Conservation (phyloP, 208 protist genomes). For the Leishmania tropica region DNA sequence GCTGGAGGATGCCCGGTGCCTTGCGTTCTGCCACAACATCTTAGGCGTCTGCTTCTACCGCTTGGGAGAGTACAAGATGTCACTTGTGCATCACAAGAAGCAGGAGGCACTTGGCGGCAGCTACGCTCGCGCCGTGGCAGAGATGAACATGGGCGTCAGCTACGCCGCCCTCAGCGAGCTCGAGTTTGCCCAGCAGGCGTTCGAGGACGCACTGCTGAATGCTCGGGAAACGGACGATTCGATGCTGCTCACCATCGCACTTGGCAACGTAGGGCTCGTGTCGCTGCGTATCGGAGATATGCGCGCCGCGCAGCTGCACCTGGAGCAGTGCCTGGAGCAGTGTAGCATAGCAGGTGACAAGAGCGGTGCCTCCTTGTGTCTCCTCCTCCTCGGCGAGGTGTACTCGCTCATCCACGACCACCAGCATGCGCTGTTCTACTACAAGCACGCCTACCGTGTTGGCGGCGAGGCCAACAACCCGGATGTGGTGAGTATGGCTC, state of each 20-base stretch:
- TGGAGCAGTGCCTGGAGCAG: conserved; percentile 85
- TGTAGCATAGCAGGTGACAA: conserved; percentile 86
- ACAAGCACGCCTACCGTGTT: conserved; percentile 85
- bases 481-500: conserved; percentile 76
- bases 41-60: conserved; percentile 80
- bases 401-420: conserved; percentile 87
- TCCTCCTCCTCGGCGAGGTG: conserved; percentile 86
- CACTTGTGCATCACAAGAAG: conserved; percentile 85
- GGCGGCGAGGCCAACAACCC: conserved; percentile 73
- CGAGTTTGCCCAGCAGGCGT: conserved; percentile 75
- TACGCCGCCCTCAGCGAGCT: conserved; percentile 85
- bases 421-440: conserved; percentile 89
- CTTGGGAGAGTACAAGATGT: conserved; percentile 70
- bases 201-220: conserved; percentile 75
- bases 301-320: conserved; percentile 65
- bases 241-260: conserved; percentile 81
- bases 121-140: conserved; percentile 77
- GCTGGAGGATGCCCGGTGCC: conserved; percentile 49
- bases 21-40: conserved; percentile 87
- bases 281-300: conserved; percentile 82
- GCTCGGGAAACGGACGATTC: conserved; percentile 55
- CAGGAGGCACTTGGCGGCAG: conserved; percentile 79
- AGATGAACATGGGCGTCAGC: conserved; percentile 88
- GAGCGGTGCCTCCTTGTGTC: conserved; percentile 78
- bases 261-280: conserved; percentile 82